A percentile compares a stretch with the other conserved stretches of the same genome.
Conservation (phyloP, 148 eudicot species). For the Rhododendron kiyosumense region DNA sequence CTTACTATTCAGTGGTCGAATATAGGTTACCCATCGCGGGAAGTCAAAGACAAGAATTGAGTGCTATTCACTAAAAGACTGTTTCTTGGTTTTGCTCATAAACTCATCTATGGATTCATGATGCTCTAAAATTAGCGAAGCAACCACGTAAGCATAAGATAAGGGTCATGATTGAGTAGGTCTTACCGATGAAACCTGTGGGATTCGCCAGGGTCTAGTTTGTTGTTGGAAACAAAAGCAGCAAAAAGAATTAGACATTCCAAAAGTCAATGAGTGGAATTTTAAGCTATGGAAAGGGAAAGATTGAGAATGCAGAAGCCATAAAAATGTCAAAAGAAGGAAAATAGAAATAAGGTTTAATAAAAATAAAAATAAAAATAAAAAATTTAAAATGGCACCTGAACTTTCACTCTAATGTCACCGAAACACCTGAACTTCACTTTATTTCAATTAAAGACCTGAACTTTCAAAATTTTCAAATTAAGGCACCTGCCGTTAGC, state of each 20-base stretch:
- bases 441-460: too few relatives aligned
- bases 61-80: not conserved
- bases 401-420: too few relatives aligned
- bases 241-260: not conserved
- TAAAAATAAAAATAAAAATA: too few relatives aligned
- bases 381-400: too few relatives aligned
- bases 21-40: not conserved
- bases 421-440: too few relatives aligned
- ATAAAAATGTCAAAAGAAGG: not conserved
- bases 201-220: constrained; percentile 5
- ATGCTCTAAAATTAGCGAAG: not conserved
- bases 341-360: not conserved
- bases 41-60: not conserved
- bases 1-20: not conserved
- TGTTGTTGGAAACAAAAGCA: not conserved
- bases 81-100: not conserved
- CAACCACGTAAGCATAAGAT: not conserved
- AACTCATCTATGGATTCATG: not conserved
- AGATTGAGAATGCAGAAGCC: not conserved
- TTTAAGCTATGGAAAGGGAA: not conserved
- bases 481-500: too few relatives aligned
- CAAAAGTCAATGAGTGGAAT: not conserved
- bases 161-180: not conserved
- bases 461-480: too few relatives aligned
- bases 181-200: constrained; percentile 10